Base-by-base conservation (phyloP, 805 yeast genomes). In the Starmerella gropengiesseri region DNA sequence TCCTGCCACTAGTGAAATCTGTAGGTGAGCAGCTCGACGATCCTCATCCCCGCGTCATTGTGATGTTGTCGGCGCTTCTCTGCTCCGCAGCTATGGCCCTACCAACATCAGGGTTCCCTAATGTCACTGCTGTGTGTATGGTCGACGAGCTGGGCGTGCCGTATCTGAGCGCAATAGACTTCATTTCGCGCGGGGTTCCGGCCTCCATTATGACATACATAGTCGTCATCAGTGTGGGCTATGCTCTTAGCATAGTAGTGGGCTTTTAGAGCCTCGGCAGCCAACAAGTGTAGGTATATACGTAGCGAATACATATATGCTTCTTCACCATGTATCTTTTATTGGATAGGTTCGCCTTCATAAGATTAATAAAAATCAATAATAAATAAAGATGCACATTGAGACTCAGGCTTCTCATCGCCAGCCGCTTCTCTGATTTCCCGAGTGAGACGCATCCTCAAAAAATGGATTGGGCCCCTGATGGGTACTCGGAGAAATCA, bases 11-110 rank as follows among this genome's bases (percentile, higher is more conserved):
- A 47, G 87, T 91, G 55, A 77, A 82, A 16, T 91, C 87, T 56
- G 79, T 91, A 44, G 98, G 97, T n/a, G 68, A 75, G 31, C 66
- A 68, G 17, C 53, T 66, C 54, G 59, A 49, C 2, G 59, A 57
- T 22, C 91, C 94, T 14, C 96, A 84, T 61, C 94, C 97, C 27
- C 71, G 86, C 49, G 58, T 89, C 35, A 66, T 91, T 52, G 80
- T 91, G 36, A 71, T 75, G 77, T 62, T 68, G 4, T 63, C 77
- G 3, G 75, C 79, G 0, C 56, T 75, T 42, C 66, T 91, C 48
- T 84, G 96, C 55, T 89, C 97, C 0, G 78, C 82, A 28, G 98
- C 97, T 2, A 91, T 91, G 97, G 97, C 95, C 1, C 66, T 91
- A 41, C 97, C 98, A 22, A 91, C 97, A 0, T 82, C 94, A 2